Conservation (phyloP, 768 basidiomycete species). For the Lyophyllum semitale region DNA sequence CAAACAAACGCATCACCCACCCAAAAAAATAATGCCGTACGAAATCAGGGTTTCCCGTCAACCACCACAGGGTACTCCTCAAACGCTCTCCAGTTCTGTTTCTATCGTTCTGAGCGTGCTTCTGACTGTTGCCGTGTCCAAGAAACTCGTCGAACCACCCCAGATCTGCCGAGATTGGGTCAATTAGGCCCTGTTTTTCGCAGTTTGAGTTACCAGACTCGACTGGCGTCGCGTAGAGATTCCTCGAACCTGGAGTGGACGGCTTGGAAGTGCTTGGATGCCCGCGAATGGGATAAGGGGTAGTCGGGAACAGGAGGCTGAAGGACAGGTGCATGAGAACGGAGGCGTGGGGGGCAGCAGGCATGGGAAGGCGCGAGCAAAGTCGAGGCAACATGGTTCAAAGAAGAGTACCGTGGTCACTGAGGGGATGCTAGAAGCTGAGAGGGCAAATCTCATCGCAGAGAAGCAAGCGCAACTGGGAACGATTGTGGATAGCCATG, state of each 20-base stretch:
- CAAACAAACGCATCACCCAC: slow-evolving; percentile 47
- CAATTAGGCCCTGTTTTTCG: slow-evolving; percentile 9
- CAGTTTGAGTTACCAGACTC: slow-evolving; percentile 8
- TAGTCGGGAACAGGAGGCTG: slow-evolving; percentile 5
- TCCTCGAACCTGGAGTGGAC: slow-evolving; percentile 8
- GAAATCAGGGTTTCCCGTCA: slow-evolving; percentile 34
- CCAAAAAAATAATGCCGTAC: slow-evolving; percentile 46
- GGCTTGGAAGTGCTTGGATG: slow-evolving; percentile 4
- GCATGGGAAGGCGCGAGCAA: slow-evolving; percentile 23
- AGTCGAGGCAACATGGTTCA: slow-evolving; percentile 10
- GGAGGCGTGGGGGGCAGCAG: slow-evolving; percentile 8
- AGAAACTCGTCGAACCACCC: slow-evolving; percentile 63
- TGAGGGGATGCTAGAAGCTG: slow-evolving; percentile 30
- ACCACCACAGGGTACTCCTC: slow-evolving; percentile 27
- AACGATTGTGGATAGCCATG: slow-evolving; percentile 64
- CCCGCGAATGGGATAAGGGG: slow-evolving; percentile 14
- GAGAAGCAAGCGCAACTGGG: slow-evolving; percentile 63
- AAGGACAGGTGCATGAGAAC: slow-evolving; percentile 6
- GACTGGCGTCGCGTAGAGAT: slow-evolving; percentile 10
- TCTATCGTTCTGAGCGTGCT: slow-evolving; percentile 14
- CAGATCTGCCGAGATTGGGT: slow-evolving; percentile 66
- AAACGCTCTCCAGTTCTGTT: slow-evolving; percentile 14
- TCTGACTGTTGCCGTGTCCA: slow-evolving; percentile 40
- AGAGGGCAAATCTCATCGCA: slow-evolving; percentile 50
- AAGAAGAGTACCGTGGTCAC: slow-evolving; percentile 14